These are phyloP conservation scores for Globisporangium iwayamae DNA, from an alignment of 352 stramenopile species.

Conservation along the genomic window DNA sequence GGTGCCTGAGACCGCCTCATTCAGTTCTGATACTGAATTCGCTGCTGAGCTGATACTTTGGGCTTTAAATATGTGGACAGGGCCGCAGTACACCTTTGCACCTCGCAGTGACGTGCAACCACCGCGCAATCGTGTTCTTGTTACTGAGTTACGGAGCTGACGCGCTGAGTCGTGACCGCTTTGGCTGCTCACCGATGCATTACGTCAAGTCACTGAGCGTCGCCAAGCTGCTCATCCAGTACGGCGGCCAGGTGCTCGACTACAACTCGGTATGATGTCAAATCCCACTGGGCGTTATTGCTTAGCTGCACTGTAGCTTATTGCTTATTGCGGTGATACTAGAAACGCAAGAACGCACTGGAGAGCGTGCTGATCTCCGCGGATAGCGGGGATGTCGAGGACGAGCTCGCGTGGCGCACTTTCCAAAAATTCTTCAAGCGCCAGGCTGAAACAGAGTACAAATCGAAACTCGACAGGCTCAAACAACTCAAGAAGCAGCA, in stretches of 20 bases:
- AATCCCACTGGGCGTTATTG: neutral
- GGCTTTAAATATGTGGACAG: conserved; percentile 17
- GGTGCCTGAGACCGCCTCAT: conserved; percentile 17
- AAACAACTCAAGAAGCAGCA: conserved; percentile 32
- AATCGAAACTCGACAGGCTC: conserved; percentile 42
- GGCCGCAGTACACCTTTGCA: conserved; percentile 59
- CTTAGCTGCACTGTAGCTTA: neutral
- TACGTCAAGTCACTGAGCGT: conserved; percentile 66
- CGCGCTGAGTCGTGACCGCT: conserved; percentile 47
- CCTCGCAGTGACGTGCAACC: conserved; percentile 53
- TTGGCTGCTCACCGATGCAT: conserved; percentile 62
- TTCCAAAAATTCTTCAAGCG: conserved; percentile 47
- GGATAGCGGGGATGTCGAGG: conserved; percentile 13
- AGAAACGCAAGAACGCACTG: conserved; percentile 59
- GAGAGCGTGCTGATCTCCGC: conserved; percentile 31
- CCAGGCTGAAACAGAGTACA: conserved; percentile 48
- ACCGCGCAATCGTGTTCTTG: conserved; percentile 60
- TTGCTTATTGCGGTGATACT: neutral
- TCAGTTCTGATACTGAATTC: neutral
- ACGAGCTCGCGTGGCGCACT: conserved; percentile 15
- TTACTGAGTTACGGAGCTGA: conserved; percentile 67
- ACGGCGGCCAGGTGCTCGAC: conserved; percentile 52
- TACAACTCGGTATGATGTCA: conserved; percentile 39
- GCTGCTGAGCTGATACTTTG: neutral
- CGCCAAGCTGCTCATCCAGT: conserved; percentile 60